These are phyloP conservation scores for Penicillium crystallinum DNA, from an alignment of 495 filamentous ascomycete genomes.

Conservation along the genomic window DNA sequence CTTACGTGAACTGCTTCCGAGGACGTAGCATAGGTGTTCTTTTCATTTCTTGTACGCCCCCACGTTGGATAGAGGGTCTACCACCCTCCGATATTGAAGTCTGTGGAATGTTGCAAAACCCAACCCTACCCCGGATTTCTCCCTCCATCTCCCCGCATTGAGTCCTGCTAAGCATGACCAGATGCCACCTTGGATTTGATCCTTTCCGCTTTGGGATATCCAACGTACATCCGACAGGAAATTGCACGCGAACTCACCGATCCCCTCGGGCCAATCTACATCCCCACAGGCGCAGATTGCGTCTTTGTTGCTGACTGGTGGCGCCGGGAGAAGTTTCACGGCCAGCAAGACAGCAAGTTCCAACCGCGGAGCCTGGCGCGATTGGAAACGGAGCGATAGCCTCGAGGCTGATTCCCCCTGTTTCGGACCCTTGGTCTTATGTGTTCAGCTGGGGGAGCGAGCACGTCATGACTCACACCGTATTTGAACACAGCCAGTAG, in stretches of 20 bases:
- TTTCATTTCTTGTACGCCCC: not conserved
- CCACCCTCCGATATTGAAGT: too few relatives aligned
- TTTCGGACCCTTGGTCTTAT: not conserved
- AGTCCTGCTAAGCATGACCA: slow-evolving; percentile 18
- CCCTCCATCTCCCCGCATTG: slow-evolving; percentile 13
- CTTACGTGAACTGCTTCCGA: not conserved
- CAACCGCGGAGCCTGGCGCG: not conserved
- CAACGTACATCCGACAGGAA: not conserved
- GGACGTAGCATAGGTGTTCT: not conserved
- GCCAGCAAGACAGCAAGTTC: slow-evolving; percentile 5
- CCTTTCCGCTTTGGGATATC: not conserved
- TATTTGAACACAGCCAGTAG: not conserved
- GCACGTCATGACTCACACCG: slow-evolving; percentile 13
- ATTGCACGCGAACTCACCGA: not conserved
- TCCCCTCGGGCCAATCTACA: not conserved
- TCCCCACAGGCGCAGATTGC: not conserved
- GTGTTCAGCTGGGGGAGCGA: not conserved
- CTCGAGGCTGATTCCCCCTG: not conserved
- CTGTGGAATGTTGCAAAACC: slow-evolving; percentile 6
- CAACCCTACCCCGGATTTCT: slow-evolving; percentile 25
- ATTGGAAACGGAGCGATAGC: slow-evolving; percentile 20
- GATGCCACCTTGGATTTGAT: slow-evolving; percentile 16
- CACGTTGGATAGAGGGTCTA: too few relatives aligned
- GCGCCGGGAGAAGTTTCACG: slow-evolving; percentile 12
- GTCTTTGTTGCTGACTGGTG: not conserved